Base-by-base conservation (phyloP, 2,329 filamentous ascomycete species). In the Phoma sp. region DNA sequence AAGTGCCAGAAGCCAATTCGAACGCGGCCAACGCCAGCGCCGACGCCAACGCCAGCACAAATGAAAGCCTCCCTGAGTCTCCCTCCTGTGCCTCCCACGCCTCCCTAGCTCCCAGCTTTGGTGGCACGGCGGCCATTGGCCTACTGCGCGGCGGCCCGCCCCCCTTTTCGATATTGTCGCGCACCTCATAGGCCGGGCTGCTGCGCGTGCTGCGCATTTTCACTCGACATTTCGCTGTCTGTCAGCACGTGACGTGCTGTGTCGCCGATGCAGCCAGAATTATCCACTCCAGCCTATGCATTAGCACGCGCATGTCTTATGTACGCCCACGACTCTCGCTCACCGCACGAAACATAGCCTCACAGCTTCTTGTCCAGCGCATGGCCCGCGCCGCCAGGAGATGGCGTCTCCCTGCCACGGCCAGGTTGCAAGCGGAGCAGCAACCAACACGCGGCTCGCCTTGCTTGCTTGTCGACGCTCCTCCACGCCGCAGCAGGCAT, bases 121-220 rank as follows among this genome's bases (percentile, higher is more conserved):
- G 27, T 31, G 29, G 17, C 39, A 25, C 29, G 17, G 39, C 51
- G 36, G 31, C 57, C 45, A 71, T 70, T 71, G 67, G 68, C 49
- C 48, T 17, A 4, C 31, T 32, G 19, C 29, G 36, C 46, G 31
- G 41, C 52, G 52, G 52, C 37, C 58, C 58, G 51, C 62, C 64
- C 62, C 62, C 61, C 64, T 68, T 70, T 64, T 51, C 67, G 54
- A 54, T 57, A 63, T 71, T 71, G 64, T 68, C 56, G 22, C 49
- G 38, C 17, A 21, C 15, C 24, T 51, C 50, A 55, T 51, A 46
- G 52, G 57, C 51, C 59, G 48, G 32, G 62, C 55, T 51, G 37
- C 43, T 51, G 51, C 50, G 36, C 46, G 39, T 37, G 46, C 52
- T 51, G 52, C 37, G 32, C 19, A 55, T 51, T 55, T 50, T 50